A percentile compares a stretch with the other conserved stretches of the same genome.
These are phyloP conservation scores for Neodidymelliopsis sp. DNA, from an alignment of 2,329 filamentous ascomycete genomes.

Conservation along the genomic window DNA sequence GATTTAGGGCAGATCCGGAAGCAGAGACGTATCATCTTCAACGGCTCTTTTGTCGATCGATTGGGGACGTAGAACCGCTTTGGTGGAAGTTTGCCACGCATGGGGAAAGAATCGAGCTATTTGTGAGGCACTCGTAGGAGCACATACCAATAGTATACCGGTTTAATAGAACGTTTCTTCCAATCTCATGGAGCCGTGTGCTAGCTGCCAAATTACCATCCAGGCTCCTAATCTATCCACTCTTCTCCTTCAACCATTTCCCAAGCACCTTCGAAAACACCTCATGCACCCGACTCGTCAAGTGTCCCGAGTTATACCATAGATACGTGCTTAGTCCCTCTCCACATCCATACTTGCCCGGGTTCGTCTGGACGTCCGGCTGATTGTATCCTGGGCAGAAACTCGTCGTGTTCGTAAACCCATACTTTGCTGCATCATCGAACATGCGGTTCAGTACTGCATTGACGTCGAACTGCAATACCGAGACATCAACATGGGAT, in stretches of 20 bases:
- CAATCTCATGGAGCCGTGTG: too few relatives aligned
- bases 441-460: slow-evolving; percentile 52
- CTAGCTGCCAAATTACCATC: too few relatives aligned
- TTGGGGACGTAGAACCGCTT: too few relatives aligned
- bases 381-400: slow-evolving; percentile 58
- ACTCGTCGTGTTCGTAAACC: slow-evolving; percentile 56
- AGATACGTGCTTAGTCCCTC: slow-evolving; percentile 54
- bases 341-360: slow-evolving; percentile 56
- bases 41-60: too few relatives aligned
- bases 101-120: too few relatives aligned
- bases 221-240: background rate
- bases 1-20: too few relatives aligned
- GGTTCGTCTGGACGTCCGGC: slow-evolving; percentile 54
- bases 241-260: slow-evolving; percentile 27
- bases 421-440: slow-evolving; percentile 52
- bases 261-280: slow-evolving; percentile 43
- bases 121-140: too few relatives aligned
- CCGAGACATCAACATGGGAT: slow-evolving; percentile 43
- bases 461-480: slow-evolving; percentile 57
- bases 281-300: slow-evolving; percentile 53
- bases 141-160: too few relatives aligned
- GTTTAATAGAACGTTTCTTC: too few relatives aligned
- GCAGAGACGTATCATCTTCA: too few relatives aligned
- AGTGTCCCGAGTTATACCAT: slow-evolving; percentile 59
- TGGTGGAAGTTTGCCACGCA: too few relatives aligned